phyloP scores from a whole-genome alignment of 2,329 filamentous ascomycete species.

The Phialocephala subalpina region DNA sequence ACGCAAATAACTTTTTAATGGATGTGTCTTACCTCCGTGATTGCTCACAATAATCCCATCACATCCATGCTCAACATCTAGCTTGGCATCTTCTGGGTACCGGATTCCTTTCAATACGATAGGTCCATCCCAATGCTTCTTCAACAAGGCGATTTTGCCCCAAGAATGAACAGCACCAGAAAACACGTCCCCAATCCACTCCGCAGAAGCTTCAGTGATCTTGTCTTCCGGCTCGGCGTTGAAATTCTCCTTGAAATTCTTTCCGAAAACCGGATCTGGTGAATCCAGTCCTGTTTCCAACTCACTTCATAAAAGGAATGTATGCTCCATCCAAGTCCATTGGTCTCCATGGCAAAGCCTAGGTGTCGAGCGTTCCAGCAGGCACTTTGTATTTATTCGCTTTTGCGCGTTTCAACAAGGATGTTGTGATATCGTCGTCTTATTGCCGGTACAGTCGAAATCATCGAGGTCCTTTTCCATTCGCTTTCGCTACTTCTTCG shows the following conservation, averaged over 20 bases:
- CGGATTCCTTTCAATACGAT: conserved; percentile 69
- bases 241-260: conserved; percentile 61
- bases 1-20: background rate
- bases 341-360: conserved; percentile 47
- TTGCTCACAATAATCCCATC: conserved; percentile 65
- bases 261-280: conserved; percentile 71
- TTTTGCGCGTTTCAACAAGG: conserved; percentile 68
- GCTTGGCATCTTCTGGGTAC: conserved; percentile 55
- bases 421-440: conserved; percentile 70
- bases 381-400: conserved; percentile 68
- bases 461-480: conserved; percentile 67
- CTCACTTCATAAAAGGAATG: conserved; percentile 50
- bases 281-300: conserved; percentile 69
- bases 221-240: conserved; percentile 54
- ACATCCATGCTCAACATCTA: conserved; percentile 53
- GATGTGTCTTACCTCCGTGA: conserved; percentile 58
- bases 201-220: conserved; percentile 56
- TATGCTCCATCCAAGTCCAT: conserved; percentile 3
- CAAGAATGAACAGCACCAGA: conserved; percentile 62
- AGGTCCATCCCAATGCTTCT: conserved; percentile 68
- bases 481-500: conserved; percentile 70
- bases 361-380: conserved; percentile 78
- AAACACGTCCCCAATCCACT: conserved; percentile 62
- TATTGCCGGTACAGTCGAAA: conserved; percentile 80
- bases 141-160: conserved; percentile 67